phyloP scores from a whole-genome alignment of 345 rosid genomes.

The Hibiscus tridactylites region DNA sequence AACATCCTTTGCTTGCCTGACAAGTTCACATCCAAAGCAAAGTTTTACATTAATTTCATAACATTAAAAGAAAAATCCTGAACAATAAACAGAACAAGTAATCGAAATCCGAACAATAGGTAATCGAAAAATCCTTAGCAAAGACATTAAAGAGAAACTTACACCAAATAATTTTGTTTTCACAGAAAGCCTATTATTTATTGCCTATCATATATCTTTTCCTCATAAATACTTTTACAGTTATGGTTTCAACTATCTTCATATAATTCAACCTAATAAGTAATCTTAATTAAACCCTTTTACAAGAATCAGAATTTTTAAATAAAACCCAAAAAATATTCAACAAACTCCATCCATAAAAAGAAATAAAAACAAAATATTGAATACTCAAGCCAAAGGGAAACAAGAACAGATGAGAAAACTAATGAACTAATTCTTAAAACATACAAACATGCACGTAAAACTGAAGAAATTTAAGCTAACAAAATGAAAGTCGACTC shows the following conservation, averaged over 20 bases:
- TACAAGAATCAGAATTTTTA: not conserved
- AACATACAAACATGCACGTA: not conserved
- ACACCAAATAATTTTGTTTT: not conserved
- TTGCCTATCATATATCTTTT: not conserved
- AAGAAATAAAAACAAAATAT: not conserved
- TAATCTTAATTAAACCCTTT: no score
- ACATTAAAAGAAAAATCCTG: not conserved
- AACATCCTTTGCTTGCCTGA: constrained; percentile 91
- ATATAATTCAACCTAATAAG: not conserved
- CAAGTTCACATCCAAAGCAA: constrained; percentile 9
- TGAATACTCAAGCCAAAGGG: not conserved
- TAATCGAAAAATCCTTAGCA: not conserved
- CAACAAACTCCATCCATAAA: not conserved
- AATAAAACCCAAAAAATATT: not conserved
- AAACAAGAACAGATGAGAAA: not conserved
- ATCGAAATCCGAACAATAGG: not conserved
- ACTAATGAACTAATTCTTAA: not conserved
- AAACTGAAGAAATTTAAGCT: not conserved
- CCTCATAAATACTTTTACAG: not conserved
- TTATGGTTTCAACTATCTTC: not conserved
- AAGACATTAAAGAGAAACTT: not conserved
- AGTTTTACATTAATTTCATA: constrained; percentile 1
- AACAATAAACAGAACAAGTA: not conserved
- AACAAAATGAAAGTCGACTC: not conserved
- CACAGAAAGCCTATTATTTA: not conserved